A percentile compares a stretch with the other conserved stretches of the same genome.
These are phyloP conservation scores for Copromyces sp. DNA, from an alignment of 495 filamentous ascomycete species.

Conservation along the genomic window DNA sequence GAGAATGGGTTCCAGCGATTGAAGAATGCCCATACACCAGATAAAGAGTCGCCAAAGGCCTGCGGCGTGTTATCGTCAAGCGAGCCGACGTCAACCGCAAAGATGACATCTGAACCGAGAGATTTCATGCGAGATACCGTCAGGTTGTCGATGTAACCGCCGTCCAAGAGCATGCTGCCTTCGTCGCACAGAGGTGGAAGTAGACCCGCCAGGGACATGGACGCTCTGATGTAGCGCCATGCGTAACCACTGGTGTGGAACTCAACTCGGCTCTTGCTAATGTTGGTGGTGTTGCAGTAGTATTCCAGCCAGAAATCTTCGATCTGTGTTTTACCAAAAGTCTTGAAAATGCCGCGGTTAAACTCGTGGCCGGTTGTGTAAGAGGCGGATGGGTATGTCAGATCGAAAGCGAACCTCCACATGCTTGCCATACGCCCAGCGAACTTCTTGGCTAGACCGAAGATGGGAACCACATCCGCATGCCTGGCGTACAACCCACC, in stretches of 20 bases:
- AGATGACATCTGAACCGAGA: slow-evolving; percentile 85
- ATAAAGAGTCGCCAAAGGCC: slow-evolving; percentile 82
- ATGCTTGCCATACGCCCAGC: slow-evolving; percentile 93
- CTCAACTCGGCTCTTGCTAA: slow-evolving; percentile 78
- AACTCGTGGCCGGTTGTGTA: slow-evolving; percentile 99
- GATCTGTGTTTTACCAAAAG: slow-evolving; percentile 90
- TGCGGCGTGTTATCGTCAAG: slow-evolving; percentile 87
- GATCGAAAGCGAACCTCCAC: slow-evolving; percentile 91
- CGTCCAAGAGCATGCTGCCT: slow-evolving; percentile 90
- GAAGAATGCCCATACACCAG: slow-evolving; percentile 86
- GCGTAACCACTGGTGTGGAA: slow-evolving; percentile 92
- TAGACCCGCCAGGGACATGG: slow-evolving; percentile 89
- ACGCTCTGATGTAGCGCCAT: slow-evolving; percentile 91
- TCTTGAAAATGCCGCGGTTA: slow-evolving; percentile 98
- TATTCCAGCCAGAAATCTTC: slow-evolving; percentile 99
- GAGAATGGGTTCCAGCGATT: slow-evolving; percentile 98
- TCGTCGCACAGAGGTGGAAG: slow-evolving; percentile 93
- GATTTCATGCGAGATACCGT: slow-evolving; percentile 96
- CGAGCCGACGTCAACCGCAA: slow-evolving; percentile 88
- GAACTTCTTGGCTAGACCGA: slow-evolving; percentile 93
- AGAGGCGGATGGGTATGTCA: slow-evolving; percentile 89
- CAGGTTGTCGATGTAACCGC: slow-evolving; percentile 94
- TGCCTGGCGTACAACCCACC: slow-evolving; percentile 92
- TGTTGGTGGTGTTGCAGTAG: slow-evolving; percentile 98
- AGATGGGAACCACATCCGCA: slow-evolving; percentile 94